Conservation (phyloP, 2,329 filamentous ascomycete genomes). For the Fusarium secorum region DNA sequence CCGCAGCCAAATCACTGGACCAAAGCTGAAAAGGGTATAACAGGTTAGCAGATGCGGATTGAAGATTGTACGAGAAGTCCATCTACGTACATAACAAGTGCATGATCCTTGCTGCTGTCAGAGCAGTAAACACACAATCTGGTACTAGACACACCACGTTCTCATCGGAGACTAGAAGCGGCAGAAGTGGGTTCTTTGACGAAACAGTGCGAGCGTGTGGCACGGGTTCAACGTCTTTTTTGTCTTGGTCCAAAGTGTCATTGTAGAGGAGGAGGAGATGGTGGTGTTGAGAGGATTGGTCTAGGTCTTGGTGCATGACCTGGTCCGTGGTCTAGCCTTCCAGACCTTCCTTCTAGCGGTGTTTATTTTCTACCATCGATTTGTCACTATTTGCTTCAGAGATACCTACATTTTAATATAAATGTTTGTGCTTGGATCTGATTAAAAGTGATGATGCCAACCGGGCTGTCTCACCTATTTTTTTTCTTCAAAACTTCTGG, state of each 20-base stretch:
- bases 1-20: conserved; percentile 10
- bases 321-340: conserved; percentile 24
- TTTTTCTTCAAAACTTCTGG: background rate
- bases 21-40: conserved; percentile 21
- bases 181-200: conserved; percentile 25
- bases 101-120: conserved; percentile 11
- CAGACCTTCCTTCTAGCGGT: background rate
- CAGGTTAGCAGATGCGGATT: conserved; percentile 14
- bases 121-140: conserved; percentile 3
- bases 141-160: conserved; percentile 14
- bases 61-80: conserved; percentile 15
- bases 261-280: background rate
- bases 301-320: conserved; percentile 6
- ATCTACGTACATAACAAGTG: conserved; percentile 2
- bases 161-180: conserved; percentile 15
- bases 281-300: conserved; percentile 9
- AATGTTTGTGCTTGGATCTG: background rate
- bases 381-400: background rate
- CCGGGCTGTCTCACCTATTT: background rate
- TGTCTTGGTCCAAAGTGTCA: background rate
- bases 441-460: background rate
- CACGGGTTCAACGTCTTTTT: conserved; percentile 36
- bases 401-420: background rate
- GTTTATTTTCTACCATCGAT: background rate
- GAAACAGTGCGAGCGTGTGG: conserved; percentile 24